Evolutionary conservation across 352 stramenopile genomes (phyloP).

Genomic region (Phytophthora pluvialis): DNA sequence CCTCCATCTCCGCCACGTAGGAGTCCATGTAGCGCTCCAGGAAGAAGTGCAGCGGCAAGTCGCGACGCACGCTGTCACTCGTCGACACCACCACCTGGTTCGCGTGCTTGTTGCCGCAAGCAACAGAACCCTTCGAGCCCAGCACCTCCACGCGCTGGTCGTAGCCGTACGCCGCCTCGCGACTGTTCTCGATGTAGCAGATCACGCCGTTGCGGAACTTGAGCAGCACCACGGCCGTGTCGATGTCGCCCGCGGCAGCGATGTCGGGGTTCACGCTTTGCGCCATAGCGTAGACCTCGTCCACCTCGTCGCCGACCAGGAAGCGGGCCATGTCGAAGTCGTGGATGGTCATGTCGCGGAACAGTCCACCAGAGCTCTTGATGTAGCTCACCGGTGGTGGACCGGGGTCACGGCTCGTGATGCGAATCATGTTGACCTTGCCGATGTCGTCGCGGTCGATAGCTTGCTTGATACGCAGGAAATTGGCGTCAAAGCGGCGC

Average conservation of each 20-base stretch:
- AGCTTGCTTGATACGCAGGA: constrained; percentile 85
- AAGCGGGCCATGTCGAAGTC: constrained; percentile 96
- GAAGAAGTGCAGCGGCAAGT: constrained; percentile 96
- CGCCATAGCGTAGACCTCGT: constrained; percentile 74
- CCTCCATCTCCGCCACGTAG: constrained; percentile 71
- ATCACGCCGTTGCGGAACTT: constrained; percentile 91
- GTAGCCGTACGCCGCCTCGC: constrained; percentile 94
- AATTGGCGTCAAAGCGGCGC: constrained; percentile 95
- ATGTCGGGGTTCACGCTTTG: constrained; percentile 62
- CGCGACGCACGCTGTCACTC: constrained; percentile 48
- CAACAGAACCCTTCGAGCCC: constrained; percentile 91
- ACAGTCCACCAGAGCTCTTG: constrained; percentile 88
- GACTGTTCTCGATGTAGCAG: constrained; percentile 95
- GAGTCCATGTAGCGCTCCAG: constrained; percentile 94
- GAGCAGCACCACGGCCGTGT: constrained; percentile 92
- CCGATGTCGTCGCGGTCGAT: constrained; percentile 91
- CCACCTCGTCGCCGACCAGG: constrained; percentile 84
- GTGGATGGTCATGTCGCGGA: constrained; percentile 96
- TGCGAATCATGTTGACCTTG: constrained; percentile 85
- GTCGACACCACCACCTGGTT: constrained; percentile 84
- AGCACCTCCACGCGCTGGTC: constrained; percentile 95
- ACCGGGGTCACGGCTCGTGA: constrained; percentile 66
- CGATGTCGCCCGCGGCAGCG: constrained; percentile 85
- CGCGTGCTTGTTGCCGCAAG: constrained; percentile 94
- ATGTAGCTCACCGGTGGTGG: constrained; percentile 57